Base-by-base conservation (phyloP, 352 stramenopile species). In the Elongisporangium undulatum region DNA sequence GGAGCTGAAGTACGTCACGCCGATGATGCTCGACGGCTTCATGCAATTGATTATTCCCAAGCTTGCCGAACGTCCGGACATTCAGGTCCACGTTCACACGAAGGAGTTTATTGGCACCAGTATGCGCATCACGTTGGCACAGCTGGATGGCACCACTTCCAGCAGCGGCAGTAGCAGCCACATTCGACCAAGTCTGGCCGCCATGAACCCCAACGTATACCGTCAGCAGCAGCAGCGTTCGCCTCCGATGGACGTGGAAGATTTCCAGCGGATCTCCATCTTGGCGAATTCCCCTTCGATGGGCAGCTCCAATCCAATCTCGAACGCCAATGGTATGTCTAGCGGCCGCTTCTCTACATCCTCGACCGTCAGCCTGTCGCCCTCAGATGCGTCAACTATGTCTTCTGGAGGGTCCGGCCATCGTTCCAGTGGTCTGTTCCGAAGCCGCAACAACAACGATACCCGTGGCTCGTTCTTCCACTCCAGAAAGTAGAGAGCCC, bases 31-130 rank as follows among this genome's bases (percentile, higher is more conserved):
- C 51, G 86, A 95, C 59, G 86, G 86, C 17, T 95, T 95, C 66
- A 95, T 95, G 78, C 86, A 95, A 66, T 67, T 95, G 16, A 80
- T 95, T 51, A 95, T 95, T 53, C 86, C 84, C 4, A 95, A 95
- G 59, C 74, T 95, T 13, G 82, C 86, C 3, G 86, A 95, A 64
- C 77, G 86, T 13, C 75, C 77, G 21, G 84, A 95, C 55, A 81
- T 95, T 51, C 84, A 94, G 57, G 86, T 95, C 6, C 86, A 95
- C 53, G 86, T 95, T 22, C 86, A 95, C 65, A 95, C 86, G 24
- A 95, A 95, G 61, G 86, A 95, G 55, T 95, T 95, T 67, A 95
- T 95, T 61, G 86, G 86, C 17, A 95, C 86, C 49, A 95, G 86
- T 45, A 95, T 95, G 86, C 80, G 86, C 20, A 95, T 95, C 56